Evolutionary conservation across 2,329 filamentous ascomycete species (phyloP).

Genomic region (Ophiostoma pallidulum): DNA sequence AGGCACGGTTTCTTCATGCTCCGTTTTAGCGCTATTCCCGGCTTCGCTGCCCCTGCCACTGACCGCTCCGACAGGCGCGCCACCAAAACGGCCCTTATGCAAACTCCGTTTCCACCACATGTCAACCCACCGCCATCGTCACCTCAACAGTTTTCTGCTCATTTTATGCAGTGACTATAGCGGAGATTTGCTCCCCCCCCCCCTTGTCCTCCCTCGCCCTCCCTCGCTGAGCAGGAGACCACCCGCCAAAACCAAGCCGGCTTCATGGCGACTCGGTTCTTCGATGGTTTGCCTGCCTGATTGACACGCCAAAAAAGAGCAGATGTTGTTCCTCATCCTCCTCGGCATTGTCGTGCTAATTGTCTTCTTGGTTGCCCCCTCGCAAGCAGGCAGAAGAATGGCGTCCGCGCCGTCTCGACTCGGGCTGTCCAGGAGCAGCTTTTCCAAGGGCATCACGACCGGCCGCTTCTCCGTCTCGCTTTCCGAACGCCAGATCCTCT

Average conservation of each 20-base stretch:
- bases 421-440: slow-evolving; percentile 17
- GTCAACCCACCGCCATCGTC: slow-evolving; percentile 8
- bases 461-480: slow-evolving; percentile 13
- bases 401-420: slow-evolving; percentile 17
- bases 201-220: background rate
- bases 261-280: slow-evolving; percentile 13
- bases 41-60: background rate
- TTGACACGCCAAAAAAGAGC: background rate
- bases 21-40: no score
- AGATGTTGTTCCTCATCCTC: slow-evolving; percentile 11
- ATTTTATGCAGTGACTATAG: slow-evolving; percentile 10
- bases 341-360: slow-evolving; percentile 13
- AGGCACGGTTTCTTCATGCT: no score
- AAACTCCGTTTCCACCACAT: slow-evolving; percentile 10
- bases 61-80: no score
- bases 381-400: slow-evolving; percentile 14
- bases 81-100: background rate
- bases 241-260: background rate
- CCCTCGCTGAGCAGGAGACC: background rate
- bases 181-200: slow-evolving; percentile 11
- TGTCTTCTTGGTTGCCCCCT: slow-evolving; percentile 10
- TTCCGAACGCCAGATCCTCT: slow-evolving; percentile 17
- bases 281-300: slow-evolving; percentile 10
- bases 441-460: slow-evolving; percentile 15
- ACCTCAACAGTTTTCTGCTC: slow-evolving; percentile 11